Evolutionary conservation across 768 basidiomycete species (phyloP).

Genomic region (Mycena filopes): DNA sequence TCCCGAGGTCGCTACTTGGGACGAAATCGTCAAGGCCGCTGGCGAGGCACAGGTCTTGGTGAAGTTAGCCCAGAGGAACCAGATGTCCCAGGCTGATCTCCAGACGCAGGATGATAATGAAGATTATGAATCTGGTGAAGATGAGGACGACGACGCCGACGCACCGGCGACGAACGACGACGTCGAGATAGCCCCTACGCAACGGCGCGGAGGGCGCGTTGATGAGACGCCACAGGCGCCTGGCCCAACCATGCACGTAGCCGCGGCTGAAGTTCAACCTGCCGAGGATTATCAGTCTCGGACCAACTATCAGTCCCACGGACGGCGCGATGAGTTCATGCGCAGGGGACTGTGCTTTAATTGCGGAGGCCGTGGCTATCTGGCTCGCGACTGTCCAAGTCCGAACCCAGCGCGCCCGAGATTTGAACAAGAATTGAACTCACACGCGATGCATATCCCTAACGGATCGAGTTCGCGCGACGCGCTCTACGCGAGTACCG

Average conservation of each 20-base stretch:
- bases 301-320: background rate
- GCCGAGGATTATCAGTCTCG: background rate
- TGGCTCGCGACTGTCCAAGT: background rate
- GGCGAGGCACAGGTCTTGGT: background rate
- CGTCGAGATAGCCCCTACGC: no score
- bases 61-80: slow-evolving; percentile 34
- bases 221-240: no score
- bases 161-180: no score
- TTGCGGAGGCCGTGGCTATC: background rate
- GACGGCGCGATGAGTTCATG: background rate
- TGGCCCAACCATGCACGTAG: no score
- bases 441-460: background rate
- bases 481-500: slow-evolving; percentile 1
- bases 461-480: background rate
- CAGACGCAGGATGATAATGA: no score
- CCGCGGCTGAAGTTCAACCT: background rate
- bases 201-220: no score
- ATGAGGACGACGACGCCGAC: no score
- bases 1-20: background rate
- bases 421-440: background rate
- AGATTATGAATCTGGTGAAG: no score
- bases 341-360: background rate
- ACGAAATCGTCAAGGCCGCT: background rate
- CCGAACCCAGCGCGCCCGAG: no score
- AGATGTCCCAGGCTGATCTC: no score